Evolutionary conservation across 176 grass and related monocot genomes (phyloP).

Genomic region (Aegilops tauschii): DNA sequence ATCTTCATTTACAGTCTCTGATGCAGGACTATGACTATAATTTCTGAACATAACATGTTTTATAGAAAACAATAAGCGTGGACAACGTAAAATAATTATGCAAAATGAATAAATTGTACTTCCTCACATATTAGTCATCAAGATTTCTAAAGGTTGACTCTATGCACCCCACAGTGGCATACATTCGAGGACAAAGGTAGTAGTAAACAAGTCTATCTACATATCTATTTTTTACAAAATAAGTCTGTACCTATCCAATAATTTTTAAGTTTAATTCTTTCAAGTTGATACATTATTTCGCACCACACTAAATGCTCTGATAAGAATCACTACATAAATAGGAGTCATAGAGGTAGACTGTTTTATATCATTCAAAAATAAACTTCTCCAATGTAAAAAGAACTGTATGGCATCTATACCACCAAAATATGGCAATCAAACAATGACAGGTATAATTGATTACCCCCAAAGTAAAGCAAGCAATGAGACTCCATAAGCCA

Average conservation of each 20-base stretch:
- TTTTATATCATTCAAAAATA: not conserved
- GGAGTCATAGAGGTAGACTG: not conserved
- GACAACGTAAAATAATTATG: not conserved
- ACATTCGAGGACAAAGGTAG: not conserved
- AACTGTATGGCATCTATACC: not conserved
- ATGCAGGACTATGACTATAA: not conserved
- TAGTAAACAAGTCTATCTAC: not conserved
- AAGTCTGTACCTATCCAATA: not conserved
- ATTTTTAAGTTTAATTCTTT: not conserved
- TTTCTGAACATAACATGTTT: not conserved
- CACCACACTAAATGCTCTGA: not conserved
- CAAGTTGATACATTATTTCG: not conserved
- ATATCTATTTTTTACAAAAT: not conserved
- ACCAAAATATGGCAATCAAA: not conserved
- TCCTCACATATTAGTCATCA: not conserved
- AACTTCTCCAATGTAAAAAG: not conserved
- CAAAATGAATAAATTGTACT: not conserved
- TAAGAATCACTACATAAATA: not conserved
- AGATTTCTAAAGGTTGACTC: not conserved
- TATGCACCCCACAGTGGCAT: not conserved
- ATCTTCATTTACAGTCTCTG: not conserved
- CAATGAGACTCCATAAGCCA: slow-evolving; percentile 8
- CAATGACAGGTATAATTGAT: not conserved
- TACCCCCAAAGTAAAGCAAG: not conserved
- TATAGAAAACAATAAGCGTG: not conserved